phyloP scores from a whole-genome alignment of 73 alveolate species.

The Paramecium tetraurelia region DNA sequence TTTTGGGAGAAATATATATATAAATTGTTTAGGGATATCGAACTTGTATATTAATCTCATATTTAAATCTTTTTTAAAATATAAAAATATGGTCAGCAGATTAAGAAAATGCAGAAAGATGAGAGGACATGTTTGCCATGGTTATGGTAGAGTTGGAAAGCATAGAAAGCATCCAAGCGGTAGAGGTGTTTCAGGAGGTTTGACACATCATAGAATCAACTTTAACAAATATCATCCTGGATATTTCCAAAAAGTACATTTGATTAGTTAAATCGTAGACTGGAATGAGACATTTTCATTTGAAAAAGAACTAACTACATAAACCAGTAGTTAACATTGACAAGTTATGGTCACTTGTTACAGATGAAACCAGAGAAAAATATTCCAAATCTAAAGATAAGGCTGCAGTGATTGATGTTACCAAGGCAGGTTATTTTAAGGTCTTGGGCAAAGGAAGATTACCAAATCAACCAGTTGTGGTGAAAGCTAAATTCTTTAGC shows the following conservation, averaged over 20 bases:
- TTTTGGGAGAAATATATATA: neutral
- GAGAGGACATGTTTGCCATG: slow-evolving; percentile 96
- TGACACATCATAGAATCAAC: slow-evolving; percentile 89
- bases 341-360: slow-evolving; percentile 92
- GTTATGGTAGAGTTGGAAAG: slow-evolving; percentile 98
- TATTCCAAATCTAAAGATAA: slow-evolving; percentile 80
- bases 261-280: neutral
- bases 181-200: slow-evolving; percentile 96
- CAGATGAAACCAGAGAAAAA: slow-evolving; percentile 91
- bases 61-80: neutral
- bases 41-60: neutral
- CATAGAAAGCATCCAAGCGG: slow-evolving; percentile 98
- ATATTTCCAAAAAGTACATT: slow-evolving; percentile 91
- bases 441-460: slow-evolving; percentile 94
- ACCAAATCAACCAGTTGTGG: slow-evolving; percentile 91
- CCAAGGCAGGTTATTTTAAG: slow-evolving; percentile 96
- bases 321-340: slow-evolving; percentile 91
- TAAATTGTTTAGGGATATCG: neutral
- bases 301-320: slow-evolving; percentile 87
- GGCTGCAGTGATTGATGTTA: slow-evolving; percentile 96
- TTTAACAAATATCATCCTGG: slow-evolving; percentile 96
- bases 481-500: slow-evolving; percentile 94
- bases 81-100: slow-evolving; percentile 77
- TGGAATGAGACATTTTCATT: slow-evolving; percentile 98
- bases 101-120: slow-evolving; percentile 91